Evolutionary conservation across 345 rosid species (phyloP).

Genomic region (Adansonia digitata): DNA sequence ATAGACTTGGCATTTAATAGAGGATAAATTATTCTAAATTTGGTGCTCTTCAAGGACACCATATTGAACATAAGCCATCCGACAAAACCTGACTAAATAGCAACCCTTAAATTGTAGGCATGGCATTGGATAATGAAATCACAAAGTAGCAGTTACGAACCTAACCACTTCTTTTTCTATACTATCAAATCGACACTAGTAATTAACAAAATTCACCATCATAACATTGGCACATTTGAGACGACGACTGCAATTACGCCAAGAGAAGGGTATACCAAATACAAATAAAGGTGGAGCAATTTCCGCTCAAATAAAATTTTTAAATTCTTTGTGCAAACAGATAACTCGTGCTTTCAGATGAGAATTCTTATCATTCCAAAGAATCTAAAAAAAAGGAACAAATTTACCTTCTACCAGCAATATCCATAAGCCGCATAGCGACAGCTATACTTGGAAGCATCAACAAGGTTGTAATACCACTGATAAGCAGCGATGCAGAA

Average conservation of each 20-base stretch:
- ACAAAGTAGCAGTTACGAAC: too few relatives aligned
- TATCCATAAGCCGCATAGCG: constrained; percentile 95
- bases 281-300: neutral
- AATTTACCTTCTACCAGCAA: constrained; percentile 82
- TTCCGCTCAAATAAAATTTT: neutral
- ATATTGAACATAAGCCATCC: neutral
- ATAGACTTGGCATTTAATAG: neutral
- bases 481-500: constrained; percentile 74
- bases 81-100: neutral
- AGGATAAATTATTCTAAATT: neutral
- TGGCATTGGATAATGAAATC: too few relatives aligned
- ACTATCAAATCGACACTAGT: neutral
- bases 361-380: neutral
- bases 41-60: neutral
- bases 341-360: neutral
- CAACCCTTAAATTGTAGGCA: neutral
- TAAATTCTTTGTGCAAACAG: neutral
- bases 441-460: constrained; percentile 94
- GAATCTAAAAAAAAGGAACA: neutral
- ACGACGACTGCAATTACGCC: neutral
- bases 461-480: constrained; percentile 78
- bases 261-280: neutral
- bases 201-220: neutral
- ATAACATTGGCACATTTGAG: neutral
- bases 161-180: neutral